phyloP scores from a whole-genome alignment of 371 early-diverging fungal genomes.

The Mucor velutinosus region DNA sequence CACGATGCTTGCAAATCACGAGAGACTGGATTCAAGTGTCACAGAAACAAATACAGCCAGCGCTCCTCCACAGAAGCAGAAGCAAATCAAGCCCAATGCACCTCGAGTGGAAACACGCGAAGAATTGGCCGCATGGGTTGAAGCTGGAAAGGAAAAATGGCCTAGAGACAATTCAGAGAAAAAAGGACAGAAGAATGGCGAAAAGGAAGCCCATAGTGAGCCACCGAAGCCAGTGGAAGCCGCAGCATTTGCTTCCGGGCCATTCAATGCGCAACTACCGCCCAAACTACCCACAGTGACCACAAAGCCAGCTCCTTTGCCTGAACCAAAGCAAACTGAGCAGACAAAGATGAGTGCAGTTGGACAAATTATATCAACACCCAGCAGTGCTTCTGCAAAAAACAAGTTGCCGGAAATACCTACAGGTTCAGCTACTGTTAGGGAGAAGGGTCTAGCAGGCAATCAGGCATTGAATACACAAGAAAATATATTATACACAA shows the following conservation, averaged over 20 bases:
- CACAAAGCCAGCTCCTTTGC: neutral
- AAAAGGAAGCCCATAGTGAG: too few species aligned
- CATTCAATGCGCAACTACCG: too few species aligned
- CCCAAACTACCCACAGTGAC: neutral
- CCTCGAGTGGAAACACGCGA: too few species aligned
- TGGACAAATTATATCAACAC: neutral
- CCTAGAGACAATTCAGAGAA: neutral
- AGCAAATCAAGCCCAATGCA: too few species aligned
- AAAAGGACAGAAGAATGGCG: neutral
- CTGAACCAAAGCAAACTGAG: neutral
- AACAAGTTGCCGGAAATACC: neutral
- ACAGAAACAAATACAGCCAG: too few species aligned
- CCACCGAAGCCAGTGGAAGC: constrained; percentile 9
- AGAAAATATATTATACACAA: neutral
- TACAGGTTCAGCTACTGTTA: neutral
- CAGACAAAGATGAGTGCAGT: neutral
- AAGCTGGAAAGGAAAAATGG: too few species aligned
- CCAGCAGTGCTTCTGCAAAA: neutral
- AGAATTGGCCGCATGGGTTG: too few species aligned
- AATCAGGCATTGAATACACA: neutral
- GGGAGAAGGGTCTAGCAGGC: neutral
- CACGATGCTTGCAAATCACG: too few species aligned
- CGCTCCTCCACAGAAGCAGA: too few species aligned
- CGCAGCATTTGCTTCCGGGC: too few species aligned
- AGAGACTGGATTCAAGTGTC: too few species aligned